Conservation (phyloP, 148 eudicot genomes). For the Limonium bicolor region DNA sequence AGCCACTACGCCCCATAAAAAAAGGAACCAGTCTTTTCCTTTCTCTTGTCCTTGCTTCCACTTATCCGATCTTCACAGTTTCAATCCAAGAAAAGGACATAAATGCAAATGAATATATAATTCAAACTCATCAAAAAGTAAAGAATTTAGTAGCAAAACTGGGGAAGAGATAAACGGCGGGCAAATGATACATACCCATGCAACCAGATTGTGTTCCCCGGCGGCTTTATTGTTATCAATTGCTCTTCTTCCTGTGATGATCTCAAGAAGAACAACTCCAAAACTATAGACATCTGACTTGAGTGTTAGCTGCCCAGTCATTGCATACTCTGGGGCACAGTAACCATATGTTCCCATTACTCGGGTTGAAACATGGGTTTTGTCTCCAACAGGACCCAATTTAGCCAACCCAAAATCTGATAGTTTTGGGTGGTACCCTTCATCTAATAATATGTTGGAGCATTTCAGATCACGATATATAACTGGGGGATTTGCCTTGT, state of each 20-base stretch:
- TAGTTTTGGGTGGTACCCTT: constrained; percentile 39
- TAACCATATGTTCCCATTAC: constrained; percentile 63
- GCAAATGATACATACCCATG: constrained; percentile 28
- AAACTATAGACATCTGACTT: constrained; percentile 58
- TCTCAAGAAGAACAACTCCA: constrained; percentile 54
- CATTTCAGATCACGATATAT: constrained; percentile 51
- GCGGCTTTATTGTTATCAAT: constrained; percentile 32
- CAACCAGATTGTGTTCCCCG: constrained; percentile 42
- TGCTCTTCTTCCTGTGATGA: constrained; percentile 46
- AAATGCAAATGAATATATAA: not conserved
- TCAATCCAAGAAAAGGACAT: not conserved
- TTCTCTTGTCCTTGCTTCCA: not conserved
- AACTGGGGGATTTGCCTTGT: constrained; percentile 47
- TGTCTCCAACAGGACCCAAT: constrained; percentile 49
- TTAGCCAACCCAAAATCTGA: constrained; percentile 61
- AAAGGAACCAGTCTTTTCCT: too few species aligned
- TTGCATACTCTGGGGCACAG: constrained; percentile 54
- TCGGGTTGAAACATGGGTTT: constrained; percentile 49
- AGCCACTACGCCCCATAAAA: too few species aligned
- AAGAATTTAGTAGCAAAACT: not conserved
- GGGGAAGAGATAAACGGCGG: not conserved
- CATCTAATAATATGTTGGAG: constrained; percentile 44
- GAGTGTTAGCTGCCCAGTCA: constrained; percentile 54
- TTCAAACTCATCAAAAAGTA: not conserved
- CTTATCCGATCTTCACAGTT: too few species aligned